A percentile compares a stretch with the other conserved stretches of the same genome.
Conservation (phyloP, 108 stramenopile species). For the Hondaea fermentalgiana region DNA sequence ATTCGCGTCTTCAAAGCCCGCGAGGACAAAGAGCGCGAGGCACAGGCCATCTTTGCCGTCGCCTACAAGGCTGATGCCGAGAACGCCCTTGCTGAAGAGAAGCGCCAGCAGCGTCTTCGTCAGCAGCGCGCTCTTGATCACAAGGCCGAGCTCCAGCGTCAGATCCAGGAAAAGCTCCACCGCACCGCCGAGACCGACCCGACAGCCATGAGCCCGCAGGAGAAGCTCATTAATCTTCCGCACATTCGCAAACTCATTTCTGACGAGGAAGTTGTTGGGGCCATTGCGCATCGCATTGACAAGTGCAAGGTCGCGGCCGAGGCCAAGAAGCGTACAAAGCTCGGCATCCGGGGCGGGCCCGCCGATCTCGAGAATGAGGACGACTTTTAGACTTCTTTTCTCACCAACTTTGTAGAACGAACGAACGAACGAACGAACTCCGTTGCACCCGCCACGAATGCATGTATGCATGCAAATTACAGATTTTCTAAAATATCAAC, state of each 20-base stretch:
- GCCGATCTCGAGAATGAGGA: background rate
- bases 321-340: background rate
- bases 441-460: too few species aligned
- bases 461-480: too few species aligned
- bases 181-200: background rate
- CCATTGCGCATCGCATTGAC: background rate
- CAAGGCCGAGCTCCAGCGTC: background rate
- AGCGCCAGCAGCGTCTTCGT: background rate
- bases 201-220: background rate
- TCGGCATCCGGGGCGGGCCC: background rate
- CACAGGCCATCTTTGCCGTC: background rate
- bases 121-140: background rate
- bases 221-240: background rate
- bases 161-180: conserved; percentile 6
- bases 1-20: background rate
- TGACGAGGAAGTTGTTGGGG: background rate
- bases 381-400: background rate
- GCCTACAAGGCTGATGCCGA: background rate
- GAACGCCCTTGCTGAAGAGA: background rate
- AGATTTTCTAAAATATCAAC: too few species aligned
- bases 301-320: background rate
- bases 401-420: too few species aligned
- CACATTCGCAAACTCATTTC: background rate
- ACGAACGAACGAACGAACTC: too few species aligned
- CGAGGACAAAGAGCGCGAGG: background rate